Base-by-base conservation (phyloP, 129 eudicot species). In the Flaveria brownii region DNA sequence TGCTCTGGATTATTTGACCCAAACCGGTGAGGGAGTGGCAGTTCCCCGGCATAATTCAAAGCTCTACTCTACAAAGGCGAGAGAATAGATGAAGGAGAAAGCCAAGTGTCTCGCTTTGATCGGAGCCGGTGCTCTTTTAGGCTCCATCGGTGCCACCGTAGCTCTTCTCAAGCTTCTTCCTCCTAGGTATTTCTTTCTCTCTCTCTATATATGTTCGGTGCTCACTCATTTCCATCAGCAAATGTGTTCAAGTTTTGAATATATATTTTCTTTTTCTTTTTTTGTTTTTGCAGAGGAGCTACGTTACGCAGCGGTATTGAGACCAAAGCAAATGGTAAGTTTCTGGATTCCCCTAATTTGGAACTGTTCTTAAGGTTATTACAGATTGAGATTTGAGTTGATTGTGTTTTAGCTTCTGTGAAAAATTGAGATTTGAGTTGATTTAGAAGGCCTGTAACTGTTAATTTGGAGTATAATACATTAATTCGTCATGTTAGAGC, bases 71-170 rank as follows among this genome's bases (percentile, higher is more conserved):
- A 30, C 36, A 30, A 30, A 30, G 36, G 5, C 36, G 41, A 36
- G 41, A 36, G 41, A 36, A 36, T 36, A 72, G 64, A 91, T 91
- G 97, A 83, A 86, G 76, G 90, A 79, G 62, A 78, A 78, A 61
- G 78, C 78, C 26, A 91, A 88, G 76, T 73, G 30, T 55, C 56
- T 87, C 62, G 87, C 82, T 20, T 85, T 91, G 66, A 74, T 91
- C 33, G 95, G 90, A 52, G 95, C 87, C 28, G 97, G 95, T 76
- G 95, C 92, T 81, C 45, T 91, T 26, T 8, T 91, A 61, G 95
- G 97, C 72, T 88, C 97, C 23, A 57, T 82, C 47, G 82, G 90
- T 17, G 88, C 97, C 55, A 88, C 95, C 60, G 16, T 88, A 20
- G 87, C 90, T 77, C 67, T 88, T 77, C 77, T 85, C 78, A 91